Base-by-base conservation (phyloP, 2,329 filamentous ascomycete genomes). In the Dactylellina drechsleri region DNA sequence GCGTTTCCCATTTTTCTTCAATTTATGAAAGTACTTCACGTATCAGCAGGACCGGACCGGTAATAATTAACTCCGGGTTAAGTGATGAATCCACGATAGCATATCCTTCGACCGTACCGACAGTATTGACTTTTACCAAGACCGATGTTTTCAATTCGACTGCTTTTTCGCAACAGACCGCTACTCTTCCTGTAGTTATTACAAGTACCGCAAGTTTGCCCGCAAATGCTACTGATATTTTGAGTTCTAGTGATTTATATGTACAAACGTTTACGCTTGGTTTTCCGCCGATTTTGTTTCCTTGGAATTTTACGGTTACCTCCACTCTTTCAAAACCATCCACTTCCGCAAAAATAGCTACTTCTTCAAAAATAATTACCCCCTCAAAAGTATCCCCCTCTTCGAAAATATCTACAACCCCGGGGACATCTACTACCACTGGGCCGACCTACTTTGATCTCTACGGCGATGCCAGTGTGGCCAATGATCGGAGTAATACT, bases 1-100 rank as follows among this genome's bases (percentile, higher is more conserved):
- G 68, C 61, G 49, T 73, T 50, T 73, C 68, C 53, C 68, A 54
- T 56, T 73, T 45, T 45, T 66, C 61, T 36, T 60, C 61, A 57
- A 53, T 73, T 57, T 73, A 73, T 73, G 54, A 66, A 66, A 62
- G 26, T 61, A 66, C 61, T 57, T 73, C 68, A 61, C 68, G 68
- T 57, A 73, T 72, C 60, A 72, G 59, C 47, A 72, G 60, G 67
- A 60, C 60, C 54, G 60, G 67, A 60, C 67, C 60, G 47, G 67
- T 72, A 65, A 60, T 72, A 72, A 72, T 72, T 65, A 72, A 72
- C 67, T 72, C 67, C 67, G 67, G 67, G n/a, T 72, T 26, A 66
- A 66, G 67, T 66, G 67, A 72, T 54, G 67, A 72, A 72, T 72
- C 59, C 45, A 72, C 67, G 13, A 26, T 65, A 43, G 66, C 58